Percentiles rank a stretch among this genome's conserved stretches.
Evolutionary conservation across 2,329 filamentous ascomycete genomes (phyloP).

Genomic region (Pseudogymnoascus sp.): DNA sequence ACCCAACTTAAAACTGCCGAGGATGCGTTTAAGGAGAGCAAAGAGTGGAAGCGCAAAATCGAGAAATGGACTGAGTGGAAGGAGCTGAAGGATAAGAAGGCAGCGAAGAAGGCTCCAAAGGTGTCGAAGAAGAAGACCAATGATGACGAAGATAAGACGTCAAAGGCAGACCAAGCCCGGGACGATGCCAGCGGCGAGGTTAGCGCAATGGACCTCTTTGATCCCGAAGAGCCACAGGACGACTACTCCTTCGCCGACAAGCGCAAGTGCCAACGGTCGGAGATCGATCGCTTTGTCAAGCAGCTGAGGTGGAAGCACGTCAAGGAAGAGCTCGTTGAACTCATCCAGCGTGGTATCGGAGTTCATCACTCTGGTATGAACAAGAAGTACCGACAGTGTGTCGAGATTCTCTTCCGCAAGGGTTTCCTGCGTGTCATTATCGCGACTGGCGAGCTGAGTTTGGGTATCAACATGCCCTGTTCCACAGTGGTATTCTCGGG

Average conservation of each 20-base stretch:
- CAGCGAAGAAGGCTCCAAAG: constrained; percentile 35
- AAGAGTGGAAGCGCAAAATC: constrained; percentile 54
- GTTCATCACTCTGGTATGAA: constrained; percentile 79
- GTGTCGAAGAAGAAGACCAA: constrained; percentile 36
- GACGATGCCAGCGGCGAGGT: constrained; percentile 49
- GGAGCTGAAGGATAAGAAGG: constrained; percentile 37
- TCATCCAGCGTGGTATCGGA: constrained; percentile 60
- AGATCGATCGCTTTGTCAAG: constrained; percentile 48
- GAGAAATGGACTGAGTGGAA: constrained; percentile 51
- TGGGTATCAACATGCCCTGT: constrained; percentile 80
- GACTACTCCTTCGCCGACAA: constrained; percentile 60
- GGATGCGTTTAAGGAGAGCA: constrained; percentile 47
- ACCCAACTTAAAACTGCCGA: constrained; percentile 48
- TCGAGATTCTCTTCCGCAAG: constrained; percentile 67
- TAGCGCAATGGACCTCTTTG: constrained; percentile 55
- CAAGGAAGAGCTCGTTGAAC: constrained; percentile 46
- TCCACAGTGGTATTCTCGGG: constrained; percentile 72
- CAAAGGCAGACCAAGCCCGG: constrained; percentile 49
- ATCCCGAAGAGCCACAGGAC: constrained; percentile 55
- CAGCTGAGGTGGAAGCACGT: constrained; percentile 46
- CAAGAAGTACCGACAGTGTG: constrained; percentile 62
- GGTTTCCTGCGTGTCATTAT: constrained; percentile 64
- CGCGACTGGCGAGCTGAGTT: constrained; percentile 66
- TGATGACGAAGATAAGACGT: constrained; percentile 38
- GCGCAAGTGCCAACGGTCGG: constrained; percentile 48